Percentiles rank a stretch among this genome's conserved stretches.
phyloP scores from a whole-genome alignment of 495 filamentous ascomycete species.

The Sordaria brevicollis region DNA sequence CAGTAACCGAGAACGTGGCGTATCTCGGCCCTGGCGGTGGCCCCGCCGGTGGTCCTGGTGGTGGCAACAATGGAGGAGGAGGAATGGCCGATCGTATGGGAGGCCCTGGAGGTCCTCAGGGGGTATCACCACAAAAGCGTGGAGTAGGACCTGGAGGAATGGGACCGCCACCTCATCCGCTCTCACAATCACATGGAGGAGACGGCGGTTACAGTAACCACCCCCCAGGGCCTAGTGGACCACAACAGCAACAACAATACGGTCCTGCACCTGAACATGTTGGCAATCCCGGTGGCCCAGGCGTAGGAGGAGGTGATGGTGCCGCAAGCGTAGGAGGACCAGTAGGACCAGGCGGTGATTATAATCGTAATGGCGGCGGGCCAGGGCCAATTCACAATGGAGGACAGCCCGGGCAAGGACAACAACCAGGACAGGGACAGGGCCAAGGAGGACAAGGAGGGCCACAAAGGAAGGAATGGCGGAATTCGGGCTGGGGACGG shows the following conservation, averaged over 20 bases:
- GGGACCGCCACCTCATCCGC: not conserved
- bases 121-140: slow-evolving; percentile 33
- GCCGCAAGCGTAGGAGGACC: no score
- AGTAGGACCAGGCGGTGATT: not conserved
- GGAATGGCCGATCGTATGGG: not conserved
- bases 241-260: not conserved
- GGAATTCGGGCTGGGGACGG: slow-evolving; percentile 42
- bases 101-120: slow-evolving; percentile 10
- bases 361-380: not conserved
- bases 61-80: not conserved
- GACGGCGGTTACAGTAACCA: slow-evolving; percentile 14
- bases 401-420: no score
- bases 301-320: not conserved
- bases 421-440: not conserved
- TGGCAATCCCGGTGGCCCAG: not conserved
- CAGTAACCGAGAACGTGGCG: slow-evolving; percentile 52
- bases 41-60: not conserved
- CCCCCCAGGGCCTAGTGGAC: not conserved
- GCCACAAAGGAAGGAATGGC: slow-evolving; percentile 38
- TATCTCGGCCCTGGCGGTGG: slow-evolving; percentile 21
- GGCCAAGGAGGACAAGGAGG: slow-evolving; percentile 1
- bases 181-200: not conserved
- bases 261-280: not conserved
- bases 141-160: slow-evolving; percentile 13
- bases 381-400: not conserved